Conservation (phyloP, 805 yeast species). For the Candida sithepensis region DNA sequence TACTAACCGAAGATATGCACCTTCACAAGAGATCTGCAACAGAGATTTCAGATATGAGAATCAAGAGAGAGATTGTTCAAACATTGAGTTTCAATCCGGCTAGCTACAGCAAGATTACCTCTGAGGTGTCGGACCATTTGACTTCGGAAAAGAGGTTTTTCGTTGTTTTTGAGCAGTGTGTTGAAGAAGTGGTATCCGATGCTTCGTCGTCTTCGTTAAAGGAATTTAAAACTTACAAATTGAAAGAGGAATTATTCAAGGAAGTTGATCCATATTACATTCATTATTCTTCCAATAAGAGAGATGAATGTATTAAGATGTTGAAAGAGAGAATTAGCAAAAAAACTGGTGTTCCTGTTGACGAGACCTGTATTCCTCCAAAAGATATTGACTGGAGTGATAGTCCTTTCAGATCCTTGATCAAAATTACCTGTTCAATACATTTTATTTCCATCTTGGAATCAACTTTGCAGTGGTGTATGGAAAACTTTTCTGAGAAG, state of each 20-base stretch:
- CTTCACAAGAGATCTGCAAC: conserved; percentile 47
- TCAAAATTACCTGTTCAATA: conserved; percentile 48
- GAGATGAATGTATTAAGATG: conserved; percentile 76
- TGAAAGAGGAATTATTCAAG: conserved; percentile 52
- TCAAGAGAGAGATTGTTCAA: conserved; percentile 75
- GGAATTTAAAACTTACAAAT: conserved; percentile 62
- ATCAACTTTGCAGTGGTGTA: conserved; percentile 41
- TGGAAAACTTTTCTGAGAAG: conserved; percentile 1
- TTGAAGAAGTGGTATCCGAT: conserved; percentile 53
- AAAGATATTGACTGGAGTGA: conserved; percentile 34
- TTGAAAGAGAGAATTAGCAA: conserved; percentile 49
- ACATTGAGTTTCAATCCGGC: conserved; percentile 72
- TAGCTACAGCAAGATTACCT: conserved; percentile 65
- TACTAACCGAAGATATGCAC: conserved; percentile 65
- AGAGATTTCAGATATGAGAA: conserved; percentile 45
- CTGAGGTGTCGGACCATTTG: conserved; percentile 72
- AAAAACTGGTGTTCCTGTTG: conserved; percentile 32
- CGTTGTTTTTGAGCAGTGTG: conserved; percentile 46
- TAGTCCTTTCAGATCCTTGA: conserved; percentile 42
- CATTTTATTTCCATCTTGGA: conserved; percentile 53
- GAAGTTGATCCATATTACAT: conserved; percentile 79
- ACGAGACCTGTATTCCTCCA: conserved; percentile 59
- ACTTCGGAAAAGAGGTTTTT: conserved; percentile 70
- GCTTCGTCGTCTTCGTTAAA: conserved; percentile 35
- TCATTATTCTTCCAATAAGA: conserved; percentile 69